Percentiles rank a stretch among this genome's conserved stretches.
phyloP scores from a whole-genome alignment of 179 eudicot genomes.

The Spinacia oleracea region DNA sequence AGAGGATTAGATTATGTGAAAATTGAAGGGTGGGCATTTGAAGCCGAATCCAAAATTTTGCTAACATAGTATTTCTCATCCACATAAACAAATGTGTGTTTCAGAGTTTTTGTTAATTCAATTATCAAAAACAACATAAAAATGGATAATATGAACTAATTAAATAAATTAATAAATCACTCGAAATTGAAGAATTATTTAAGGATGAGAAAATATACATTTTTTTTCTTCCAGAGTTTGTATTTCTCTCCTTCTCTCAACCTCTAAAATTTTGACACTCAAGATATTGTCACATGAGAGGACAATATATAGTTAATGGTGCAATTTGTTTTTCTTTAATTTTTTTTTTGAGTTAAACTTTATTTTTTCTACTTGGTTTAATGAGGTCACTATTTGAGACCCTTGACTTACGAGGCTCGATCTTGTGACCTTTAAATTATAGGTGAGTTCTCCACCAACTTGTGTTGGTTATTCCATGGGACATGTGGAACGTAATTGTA shows the following conservation, averaged over 20 bases:
- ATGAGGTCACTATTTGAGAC: too few species aligned
- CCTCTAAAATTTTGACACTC: slow-evolving; percentile 5
- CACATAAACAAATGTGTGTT: slow-evolving; percentile 44
- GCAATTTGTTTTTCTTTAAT: not conserved
- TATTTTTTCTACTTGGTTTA: too few species aligned
- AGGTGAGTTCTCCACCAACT: too few species aligned
- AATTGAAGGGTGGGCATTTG: slow-evolving; percentile 43
- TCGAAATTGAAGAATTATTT: not conserved
- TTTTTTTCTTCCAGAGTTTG: not conserved
- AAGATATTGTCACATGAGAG: slow-evolving; percentile 16
- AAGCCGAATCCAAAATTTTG: slow-evolving; percentile 25
- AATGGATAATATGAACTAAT: not conserved
- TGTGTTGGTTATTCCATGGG: too few species aligned
- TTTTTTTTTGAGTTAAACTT: not conserved
- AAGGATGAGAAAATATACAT: not conserved
- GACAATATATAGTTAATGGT: slow-evolving; percentile 23
- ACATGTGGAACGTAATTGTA: too few species aligned
- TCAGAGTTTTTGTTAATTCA: slow-evolving; percentile 25
- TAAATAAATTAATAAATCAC: not conserved
- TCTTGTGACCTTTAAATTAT: too few species aligned
- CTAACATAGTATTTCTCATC: slow-evolving; percentile 31
- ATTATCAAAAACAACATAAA: slow-evolving; percentile 21
- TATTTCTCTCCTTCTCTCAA: not conserved
- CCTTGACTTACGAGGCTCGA: too few species aligned
- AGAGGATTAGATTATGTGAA: slow-evolving; percentile 30